Conservation (phyloP, 768 basidiomycete species). For the Ramaria sp. region DNA sequence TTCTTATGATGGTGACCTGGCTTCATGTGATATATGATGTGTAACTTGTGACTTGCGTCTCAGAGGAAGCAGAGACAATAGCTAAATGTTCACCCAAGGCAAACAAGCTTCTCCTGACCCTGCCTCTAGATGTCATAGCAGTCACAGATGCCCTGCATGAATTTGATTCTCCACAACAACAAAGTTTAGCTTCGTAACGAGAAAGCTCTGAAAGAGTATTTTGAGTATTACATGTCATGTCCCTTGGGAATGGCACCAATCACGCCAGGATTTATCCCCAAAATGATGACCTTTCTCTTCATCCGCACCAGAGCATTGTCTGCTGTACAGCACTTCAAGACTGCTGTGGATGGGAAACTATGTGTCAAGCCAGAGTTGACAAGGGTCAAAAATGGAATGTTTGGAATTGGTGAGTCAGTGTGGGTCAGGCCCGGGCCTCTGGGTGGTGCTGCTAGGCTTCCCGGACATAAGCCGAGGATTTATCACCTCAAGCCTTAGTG, state of each 20-base stretch:
- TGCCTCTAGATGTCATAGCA: conserved; percentile 7
- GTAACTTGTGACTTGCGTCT: too few relatives aligned
- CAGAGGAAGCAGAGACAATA: not conserved
- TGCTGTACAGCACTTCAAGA: not conserved
- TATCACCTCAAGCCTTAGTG: too few relatives aligned
- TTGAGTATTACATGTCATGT: conserved; percentile 67
- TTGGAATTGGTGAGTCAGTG: too few relatives aligned
- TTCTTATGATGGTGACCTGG: too few relatives aligned
- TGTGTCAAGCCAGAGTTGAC: too few relatives aligned
- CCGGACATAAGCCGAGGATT: too few relatives aligned
- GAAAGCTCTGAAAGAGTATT: conserved; percentile 70
- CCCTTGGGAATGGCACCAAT: conserved; percentile 51
- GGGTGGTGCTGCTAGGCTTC: too few relatives aligned
- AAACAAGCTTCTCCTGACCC: conserved; percentile 10
- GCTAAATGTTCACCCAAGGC: not conserved
- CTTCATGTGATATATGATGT: too few relatives aligned
- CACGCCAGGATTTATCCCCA: conserved; percentile 59
- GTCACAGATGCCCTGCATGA: conserved; percentile 19
- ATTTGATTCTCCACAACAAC: conserved; percentile 39
- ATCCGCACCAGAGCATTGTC: conserved; percentile 43
- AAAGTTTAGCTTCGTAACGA: conserved; percentile 45
- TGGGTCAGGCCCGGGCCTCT: too few relatives aligned
- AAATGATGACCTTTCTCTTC: conserved; percentile 47
- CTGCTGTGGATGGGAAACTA: conserved; percentile 29
- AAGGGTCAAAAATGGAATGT: too few relatives aligned